Evolutionary conservation across 176 grass and related monocot species (phyloP), one percentile per base, ranked within the genome.

Genomic region (Oryza meridionalis): DNA sequence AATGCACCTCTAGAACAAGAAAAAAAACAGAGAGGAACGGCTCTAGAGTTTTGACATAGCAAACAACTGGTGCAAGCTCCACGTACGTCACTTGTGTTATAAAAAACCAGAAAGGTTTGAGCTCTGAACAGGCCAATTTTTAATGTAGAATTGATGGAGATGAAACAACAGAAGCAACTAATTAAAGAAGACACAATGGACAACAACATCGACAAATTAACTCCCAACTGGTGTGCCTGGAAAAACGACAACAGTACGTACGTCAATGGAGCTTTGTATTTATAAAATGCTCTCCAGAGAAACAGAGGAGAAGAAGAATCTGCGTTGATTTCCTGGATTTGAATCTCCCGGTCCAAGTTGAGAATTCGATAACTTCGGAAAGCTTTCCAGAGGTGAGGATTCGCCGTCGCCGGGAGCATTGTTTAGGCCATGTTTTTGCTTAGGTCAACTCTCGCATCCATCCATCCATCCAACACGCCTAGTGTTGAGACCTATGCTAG

Each of bases 291-390:
- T 62, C 58, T 62, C 58, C n/a, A 72, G 10, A 72, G 19, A 70
- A 25, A 17, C 37, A 40, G 31, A 61, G 46, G n/a, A 21, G 25
- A 45, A 65, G 69, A 49, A 35, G 24, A 62, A 72, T 67, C 49
- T 17, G 16, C 25, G 75, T 78, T 79, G 58, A 55, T 84, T 78
- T 31, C 55, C 83, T 80, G 21, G 59, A 9, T 73, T 67, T 75
- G 58, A 84, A 84, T 80, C 79, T 32, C 14, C 14, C 2, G 22
- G 76, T 88, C 76, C 82, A 84, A 73, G 81, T 84, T 75, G 76
- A 74, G 81, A 74, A 78, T 78, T 84, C 45, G 19, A 84, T 84
- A 53, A 42, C 62, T 79, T 79, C 7, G 33, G 14, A 88, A 79
- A 69, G 14, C 62, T 74, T 68, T 46, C 33, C 21, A 21, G 55